Evolutionary conservation across 1,284 basidiomycete genomes (phyloP).

Genomic region (Ustilago hordei): DNA sequence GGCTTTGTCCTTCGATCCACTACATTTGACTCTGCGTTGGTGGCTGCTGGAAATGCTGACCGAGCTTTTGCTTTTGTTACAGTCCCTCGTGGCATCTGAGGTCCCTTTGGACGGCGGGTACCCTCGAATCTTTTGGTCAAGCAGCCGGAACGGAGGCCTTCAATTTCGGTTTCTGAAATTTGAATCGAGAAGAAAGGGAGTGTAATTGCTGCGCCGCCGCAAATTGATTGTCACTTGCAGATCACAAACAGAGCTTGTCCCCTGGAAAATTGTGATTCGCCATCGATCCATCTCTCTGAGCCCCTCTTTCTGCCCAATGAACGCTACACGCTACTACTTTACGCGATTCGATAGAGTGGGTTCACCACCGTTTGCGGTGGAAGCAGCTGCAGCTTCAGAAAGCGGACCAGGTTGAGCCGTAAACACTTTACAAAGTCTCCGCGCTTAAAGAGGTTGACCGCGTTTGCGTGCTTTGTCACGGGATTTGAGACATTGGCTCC

Average conservation of each 20-base stretch:
- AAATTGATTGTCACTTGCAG: slow-evolving; percentile 11
- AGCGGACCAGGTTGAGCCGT: not conserved
- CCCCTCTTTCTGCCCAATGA: not conserved
- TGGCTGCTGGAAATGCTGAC: not conserved
- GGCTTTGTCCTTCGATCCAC: not conserved
- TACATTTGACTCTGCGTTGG: not conserved
- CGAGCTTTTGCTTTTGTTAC: not conserved
- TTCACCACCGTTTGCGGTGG: not conserved
- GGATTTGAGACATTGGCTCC: slow-evolving; percentile 9
- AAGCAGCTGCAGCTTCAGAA: not conserved
- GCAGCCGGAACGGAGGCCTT: not conserved
- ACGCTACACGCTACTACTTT: not conserved
- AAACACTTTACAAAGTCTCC: not conserved
- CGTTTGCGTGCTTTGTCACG: slow-evolving; percentile 12
- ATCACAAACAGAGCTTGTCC: slow-evolving; percentile 13
- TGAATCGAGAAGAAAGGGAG: not conserved
- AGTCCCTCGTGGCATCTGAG: not conserved
- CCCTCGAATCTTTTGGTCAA: not conserved
- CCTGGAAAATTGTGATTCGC: slow-evolving; percentile 14
- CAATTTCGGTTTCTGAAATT: not conserved
- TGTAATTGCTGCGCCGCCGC: not conserved
- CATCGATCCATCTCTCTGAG: not conserved
- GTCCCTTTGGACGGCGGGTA: not conserved
- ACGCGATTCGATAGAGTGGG: slow-evolving; percentile 1
- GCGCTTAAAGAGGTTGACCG: slow-evolving; percentile 5